Conservation (phyloP, 495 filamentous ascomycete species). For the Geoglossum glabrum region DNA sequence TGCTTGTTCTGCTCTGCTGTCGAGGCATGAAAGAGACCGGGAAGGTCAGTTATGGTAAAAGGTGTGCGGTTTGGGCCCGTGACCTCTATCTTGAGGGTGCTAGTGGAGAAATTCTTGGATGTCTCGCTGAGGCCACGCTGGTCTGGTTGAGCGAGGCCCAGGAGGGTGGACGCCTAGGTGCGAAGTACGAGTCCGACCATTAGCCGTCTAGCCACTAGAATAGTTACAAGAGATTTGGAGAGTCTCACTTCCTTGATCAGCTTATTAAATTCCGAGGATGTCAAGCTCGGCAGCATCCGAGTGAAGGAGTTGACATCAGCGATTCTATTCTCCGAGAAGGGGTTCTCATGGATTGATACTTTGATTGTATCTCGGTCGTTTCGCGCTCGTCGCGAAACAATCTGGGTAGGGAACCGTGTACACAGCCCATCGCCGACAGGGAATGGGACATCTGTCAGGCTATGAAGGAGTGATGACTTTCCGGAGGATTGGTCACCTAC, state of each 20-base stretch:
- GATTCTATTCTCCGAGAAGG: not conserved
- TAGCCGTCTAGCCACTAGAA: not conserved
- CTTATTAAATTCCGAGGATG: not conserved
- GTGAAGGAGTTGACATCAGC: not conserved
- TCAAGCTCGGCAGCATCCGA: not conserved
- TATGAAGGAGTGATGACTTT: not conserved
- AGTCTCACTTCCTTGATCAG: not conserved
- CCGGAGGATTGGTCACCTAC: constrained; percentile 1
- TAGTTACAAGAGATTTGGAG: not conserved
- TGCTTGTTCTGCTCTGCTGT: constrained; percentile 24
- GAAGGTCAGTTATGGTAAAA: constrained; percentile 41
- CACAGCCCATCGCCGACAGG: not conserved
- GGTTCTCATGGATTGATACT: not conserved
- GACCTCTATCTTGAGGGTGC: constrained; percentile 40
- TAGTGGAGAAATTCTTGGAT: constrained; percentile 24
- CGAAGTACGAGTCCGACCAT: not conserved
- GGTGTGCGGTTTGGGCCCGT: constrained; percentile 33
- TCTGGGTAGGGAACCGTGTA: not conserved
- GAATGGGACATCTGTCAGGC: not conserved
- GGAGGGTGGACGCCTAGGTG: not conserved
- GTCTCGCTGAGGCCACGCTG: not conserved
- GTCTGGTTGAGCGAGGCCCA: not conserved
- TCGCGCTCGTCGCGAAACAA: not conserved
- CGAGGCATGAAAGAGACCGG: constrained; percentile 34
- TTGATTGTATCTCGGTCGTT: not conserved